Conservation (phyloP, 129 eudicot species). For the Chrysanthemum seticuspe region DNA sequence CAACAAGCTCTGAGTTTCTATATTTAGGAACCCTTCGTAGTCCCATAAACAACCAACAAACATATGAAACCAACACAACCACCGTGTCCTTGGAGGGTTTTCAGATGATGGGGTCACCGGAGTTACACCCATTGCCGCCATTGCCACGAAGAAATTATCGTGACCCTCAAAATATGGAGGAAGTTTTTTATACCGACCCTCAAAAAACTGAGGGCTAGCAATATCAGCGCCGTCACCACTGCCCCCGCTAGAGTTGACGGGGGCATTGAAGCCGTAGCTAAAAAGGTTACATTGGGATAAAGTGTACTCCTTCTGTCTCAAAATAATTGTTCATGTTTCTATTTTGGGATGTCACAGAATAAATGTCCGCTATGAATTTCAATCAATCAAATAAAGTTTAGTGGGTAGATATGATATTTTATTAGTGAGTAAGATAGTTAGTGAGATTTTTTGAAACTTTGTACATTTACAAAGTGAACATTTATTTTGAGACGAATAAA, state of each 20-base stretch:
- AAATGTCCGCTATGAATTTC: no score
- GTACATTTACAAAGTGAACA: no score
- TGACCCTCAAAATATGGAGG: background rate
- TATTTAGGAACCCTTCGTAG: constrained; percentile 56
- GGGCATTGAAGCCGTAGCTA: constrained; percentile 24
- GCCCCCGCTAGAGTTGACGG: no score
- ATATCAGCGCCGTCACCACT: no score
- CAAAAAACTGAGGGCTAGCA: no score
- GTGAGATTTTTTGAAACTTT: no score
- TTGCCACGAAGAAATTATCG: constrained; percentile 48
- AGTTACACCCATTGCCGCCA: constrained; percentile 91
- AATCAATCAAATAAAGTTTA: no score
- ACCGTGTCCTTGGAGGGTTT: background rate
- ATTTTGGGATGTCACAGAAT: no score
- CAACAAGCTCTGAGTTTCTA: constrained; percentile 70
- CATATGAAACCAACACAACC: constrained; percentile 14
- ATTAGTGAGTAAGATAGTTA: no score
- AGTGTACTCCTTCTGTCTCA: constrained; percentile 4
- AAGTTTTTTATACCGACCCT: background rate
- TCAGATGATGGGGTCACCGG: constrained; percentile 65
- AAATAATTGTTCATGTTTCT: no score
- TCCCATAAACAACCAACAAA: constrained; percentile 16
- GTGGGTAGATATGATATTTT: no score
- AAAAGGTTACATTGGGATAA: constrained; percentile 69
- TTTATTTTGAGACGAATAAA: no score